Evolutionary conservation across 352 stramenopile species (phyloP).

Genomic region (Phytophthora boehmeriae): DNA sequence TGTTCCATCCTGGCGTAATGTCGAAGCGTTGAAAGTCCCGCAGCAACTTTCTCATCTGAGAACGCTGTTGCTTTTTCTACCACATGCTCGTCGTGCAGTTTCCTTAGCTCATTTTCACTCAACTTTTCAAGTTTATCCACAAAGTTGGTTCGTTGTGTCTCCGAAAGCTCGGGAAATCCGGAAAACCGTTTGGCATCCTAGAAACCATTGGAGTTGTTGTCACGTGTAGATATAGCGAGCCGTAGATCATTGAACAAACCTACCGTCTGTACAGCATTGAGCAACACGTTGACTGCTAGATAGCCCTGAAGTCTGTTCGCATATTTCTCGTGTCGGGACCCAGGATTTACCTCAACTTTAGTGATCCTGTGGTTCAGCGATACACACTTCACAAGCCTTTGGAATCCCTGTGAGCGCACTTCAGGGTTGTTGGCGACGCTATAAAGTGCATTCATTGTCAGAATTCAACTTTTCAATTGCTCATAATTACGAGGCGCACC

Average conservation of each 20-base stretch:
- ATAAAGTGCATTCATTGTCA: not conserved
- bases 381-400: conserved; percentile 48
- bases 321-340: conserved; percentile 38
- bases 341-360: conserved; percentile 35
- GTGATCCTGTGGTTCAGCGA: conserved; percentile 47
- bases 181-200: conserved; percentile 28
- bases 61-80: conserved; percentile 36
- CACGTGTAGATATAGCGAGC: not conserved
- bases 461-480: not conserved
- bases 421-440: conserved; percentile 51
- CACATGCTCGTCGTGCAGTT: conserved; percentile 44
- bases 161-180: conserved; percentile 47
- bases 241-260: not conserved
- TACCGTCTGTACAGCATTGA: conserved; percentile 34
- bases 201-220: not conserved
- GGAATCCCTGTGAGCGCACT: conserved; percentile 50
- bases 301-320: conserved; percentile 31
- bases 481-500: not conserved
- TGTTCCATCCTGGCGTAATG: conserved; percentile 63
- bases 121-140: conserved; percentile 67
- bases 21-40: conserved; percentile 48
- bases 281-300: conserved; percentile 50
- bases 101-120: conserved; percentile 56
- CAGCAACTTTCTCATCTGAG: conserved; percentile 30
- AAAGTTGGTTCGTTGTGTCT: conserved; percentile 63